Evolutionary conservation across 768 basidiomycete genomes (phyloP).

Genomic region (Cystofilobasidium bisporidii): DNA sequence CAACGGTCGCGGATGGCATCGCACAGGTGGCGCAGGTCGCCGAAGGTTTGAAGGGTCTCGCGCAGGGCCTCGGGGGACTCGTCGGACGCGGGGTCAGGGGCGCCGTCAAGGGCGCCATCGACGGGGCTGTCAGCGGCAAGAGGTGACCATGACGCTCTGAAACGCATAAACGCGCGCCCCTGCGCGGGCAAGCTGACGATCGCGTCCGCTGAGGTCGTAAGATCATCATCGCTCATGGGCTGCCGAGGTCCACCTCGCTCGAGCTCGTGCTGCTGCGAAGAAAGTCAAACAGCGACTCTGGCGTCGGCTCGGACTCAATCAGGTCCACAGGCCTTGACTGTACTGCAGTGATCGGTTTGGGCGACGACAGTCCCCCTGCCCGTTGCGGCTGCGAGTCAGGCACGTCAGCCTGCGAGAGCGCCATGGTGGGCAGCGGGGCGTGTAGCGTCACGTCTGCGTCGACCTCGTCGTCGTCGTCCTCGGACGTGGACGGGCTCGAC

Average conservation of each 20-base stretch:
- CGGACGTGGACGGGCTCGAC: not conserved
- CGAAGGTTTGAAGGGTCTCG: conserved; percentile 11
- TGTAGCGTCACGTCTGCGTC: not conserved
- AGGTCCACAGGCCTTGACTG: no score
- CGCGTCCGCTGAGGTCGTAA: no score
- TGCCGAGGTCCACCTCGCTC: not conserved
- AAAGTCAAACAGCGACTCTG: not conserved
- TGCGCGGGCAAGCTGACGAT: no score
- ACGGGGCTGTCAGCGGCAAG: not conserved
- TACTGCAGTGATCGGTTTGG: no score
- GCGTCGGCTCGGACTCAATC: not conserved
- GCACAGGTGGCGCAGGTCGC: conserved; percentile 8
- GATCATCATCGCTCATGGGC: no score
- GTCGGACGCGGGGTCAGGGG: conserved; percentile 12
- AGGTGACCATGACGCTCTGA: not conserved
- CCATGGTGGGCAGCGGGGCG: not conserved
- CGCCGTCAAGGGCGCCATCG: conserved; percentile 3
- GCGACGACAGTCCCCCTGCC: no score
- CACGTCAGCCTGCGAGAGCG: not conserved
- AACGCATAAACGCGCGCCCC: no score
- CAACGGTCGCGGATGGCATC: not conserved
- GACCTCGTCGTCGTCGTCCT: conserved; percentile 2
- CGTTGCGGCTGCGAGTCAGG: conserved; percentile 1
- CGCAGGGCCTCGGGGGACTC: conserved; percentile 5
- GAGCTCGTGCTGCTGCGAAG: not conserved